Conservation (phyloP, 441 rosid genomes). For the Kokia cookei region DNA sequence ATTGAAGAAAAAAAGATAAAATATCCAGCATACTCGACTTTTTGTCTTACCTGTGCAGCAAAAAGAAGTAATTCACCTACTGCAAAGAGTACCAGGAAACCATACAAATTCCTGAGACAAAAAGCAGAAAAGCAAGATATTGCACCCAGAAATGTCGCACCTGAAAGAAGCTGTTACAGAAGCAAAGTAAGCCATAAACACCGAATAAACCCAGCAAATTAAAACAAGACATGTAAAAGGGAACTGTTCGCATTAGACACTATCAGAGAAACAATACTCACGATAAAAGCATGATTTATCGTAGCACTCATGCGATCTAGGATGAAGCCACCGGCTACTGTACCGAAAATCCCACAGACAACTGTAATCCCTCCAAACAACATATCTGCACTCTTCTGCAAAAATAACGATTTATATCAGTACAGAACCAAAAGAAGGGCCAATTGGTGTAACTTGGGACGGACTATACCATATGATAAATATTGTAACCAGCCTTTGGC, state of each 20-base stretch:
- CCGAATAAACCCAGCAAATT: background rate
- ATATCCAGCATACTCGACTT: background rate
- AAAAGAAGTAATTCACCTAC: conserved; percentile 67
- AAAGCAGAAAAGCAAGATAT: conserved; percentile 57
- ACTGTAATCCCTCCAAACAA: conserved; percentile 88
- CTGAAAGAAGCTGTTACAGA: conserved; percentile 52
- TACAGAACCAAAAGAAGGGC: background rate
- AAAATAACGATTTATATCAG: conserved; percentile 4
- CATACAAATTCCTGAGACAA: conserved; percentile 49
- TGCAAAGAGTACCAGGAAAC: conserved; percentile 50
- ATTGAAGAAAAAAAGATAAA: conserved; percentile 1
- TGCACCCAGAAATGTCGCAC: conserved; percentile 55
- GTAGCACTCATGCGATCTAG: conserved; percentile 72
- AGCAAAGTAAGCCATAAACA: background rate
- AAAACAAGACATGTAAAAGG: background rate
- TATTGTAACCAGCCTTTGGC: conserved; percentile 73
- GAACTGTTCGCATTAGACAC: background rate
- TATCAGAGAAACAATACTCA: conserved; percentile 12
- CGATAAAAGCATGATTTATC: conserved; percentile 87
- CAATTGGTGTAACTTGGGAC: background rate
- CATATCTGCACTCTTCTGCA: conserved; percentile 76
- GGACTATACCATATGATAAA: conserved; percentile 53
- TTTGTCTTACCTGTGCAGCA: conserved; percentile 56
- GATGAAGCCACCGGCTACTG: conserved; percentile 72
- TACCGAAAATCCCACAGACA: conserved; percentile 79